These are phyloP conservation scores for Neoboletus brunneissimus DNA, from an alignment of 768 basidiomycete species.

Conservation along the genomic window DNA sequence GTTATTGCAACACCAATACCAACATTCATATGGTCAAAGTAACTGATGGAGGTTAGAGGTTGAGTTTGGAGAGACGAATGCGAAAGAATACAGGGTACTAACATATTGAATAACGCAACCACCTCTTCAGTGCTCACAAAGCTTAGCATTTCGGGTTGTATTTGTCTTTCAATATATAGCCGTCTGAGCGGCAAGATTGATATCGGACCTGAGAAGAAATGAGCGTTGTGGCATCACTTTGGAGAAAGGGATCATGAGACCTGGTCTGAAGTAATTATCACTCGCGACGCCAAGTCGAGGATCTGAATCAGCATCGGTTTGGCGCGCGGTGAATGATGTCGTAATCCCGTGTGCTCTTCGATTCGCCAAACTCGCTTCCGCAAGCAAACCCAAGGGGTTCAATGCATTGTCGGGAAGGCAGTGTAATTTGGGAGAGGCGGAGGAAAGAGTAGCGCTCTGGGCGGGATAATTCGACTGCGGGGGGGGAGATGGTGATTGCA, in stretches of 20 bases:
- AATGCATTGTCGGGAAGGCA: constrained; percentile 89
- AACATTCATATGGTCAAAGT: constrained; percentile 74
- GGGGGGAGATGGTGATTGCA: constrained; percentile 51
- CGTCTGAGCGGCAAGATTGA: constrained; percentile 80
- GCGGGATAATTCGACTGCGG: constrained; percentile 38
- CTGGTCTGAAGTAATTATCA: constrained; percentile 90
- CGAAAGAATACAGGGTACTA: constrained; percentile 30
- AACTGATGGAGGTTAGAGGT: constrained; percentile 40
- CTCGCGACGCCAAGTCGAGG: constrained; percentile 76
- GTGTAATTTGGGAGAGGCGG: constrained; percentile 81
- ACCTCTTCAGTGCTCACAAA: constrained; percentile 90
- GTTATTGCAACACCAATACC: constrained; percentile 27
- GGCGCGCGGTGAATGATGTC: constrained; percentile 40
- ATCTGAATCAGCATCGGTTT: constrained; percentile 36
- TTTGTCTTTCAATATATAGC: constrained; percentile 81
- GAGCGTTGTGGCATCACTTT: neutral
- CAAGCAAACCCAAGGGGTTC: constrained; percentile 89
- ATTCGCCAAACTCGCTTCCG: constrained; percentile 83
- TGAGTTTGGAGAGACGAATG: constrained; percentile 2
- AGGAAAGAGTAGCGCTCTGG: constrained; percentile 18
- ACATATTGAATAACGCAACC: constrained; percentile 89
- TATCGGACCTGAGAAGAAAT: constrained; percentile 64
- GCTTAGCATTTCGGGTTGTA: constrained; percentile 91
- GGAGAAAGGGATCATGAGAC: constrained; percentile 37
- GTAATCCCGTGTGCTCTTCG: constrained; percentile 54